phyloP scores from a whole-genome alignment of 768 basidiomycete genomes.

The Amylocystis lapponica region DNA sequence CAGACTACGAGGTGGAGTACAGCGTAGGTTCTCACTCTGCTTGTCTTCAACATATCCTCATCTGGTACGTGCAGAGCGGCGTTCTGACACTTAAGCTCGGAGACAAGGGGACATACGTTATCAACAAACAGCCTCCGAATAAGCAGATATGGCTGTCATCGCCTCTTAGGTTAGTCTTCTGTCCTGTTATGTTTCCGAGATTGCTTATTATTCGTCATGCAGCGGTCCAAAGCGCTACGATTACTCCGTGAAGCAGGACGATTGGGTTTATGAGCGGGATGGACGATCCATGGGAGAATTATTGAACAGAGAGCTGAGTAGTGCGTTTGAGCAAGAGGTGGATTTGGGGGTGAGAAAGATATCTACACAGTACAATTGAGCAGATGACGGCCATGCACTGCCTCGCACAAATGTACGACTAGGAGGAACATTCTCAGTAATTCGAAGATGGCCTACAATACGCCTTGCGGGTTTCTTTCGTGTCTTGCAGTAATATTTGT shows the following conservation, averaged over 20 bases:
- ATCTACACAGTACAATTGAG: too few relatives aligned
- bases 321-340: constrained; percentile 31
- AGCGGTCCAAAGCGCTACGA: constrained; percentile 95
- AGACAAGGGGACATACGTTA: constrained; percentile 80
- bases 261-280: constrained; percentile 79
- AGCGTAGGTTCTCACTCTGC: constrained; percentile 49
- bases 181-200: background rate
- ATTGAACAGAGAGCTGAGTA: constrained; percentile 64
- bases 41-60: too few relatives aligned
- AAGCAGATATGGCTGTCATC: constrained; percentile 97
- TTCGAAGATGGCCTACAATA: too few relatives aligned
- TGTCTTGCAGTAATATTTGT: too few relatives aligned
- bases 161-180: constrained; percentile 57
- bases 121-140: constrained; percentile 97
- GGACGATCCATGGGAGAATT: constrained; percentile 52
- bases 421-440: too few relatives aligned
- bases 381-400: too few relatives aligned
- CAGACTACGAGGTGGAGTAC: constrained; percentile 81
- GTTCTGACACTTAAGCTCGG: constrained; percentile 81
- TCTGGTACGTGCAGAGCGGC: constrained; percentile 71
- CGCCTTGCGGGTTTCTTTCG: too few relatives aligned
- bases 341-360: constrained; percentile 25
- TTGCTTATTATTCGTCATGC: background rate
- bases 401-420: too few relatives aligned
- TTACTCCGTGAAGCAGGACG: constrained; percentile 46